phyloP scores from a whole-genome alignment of 805 yeast genomes.

The Schwanniomyces vanrijiae region DNA sequence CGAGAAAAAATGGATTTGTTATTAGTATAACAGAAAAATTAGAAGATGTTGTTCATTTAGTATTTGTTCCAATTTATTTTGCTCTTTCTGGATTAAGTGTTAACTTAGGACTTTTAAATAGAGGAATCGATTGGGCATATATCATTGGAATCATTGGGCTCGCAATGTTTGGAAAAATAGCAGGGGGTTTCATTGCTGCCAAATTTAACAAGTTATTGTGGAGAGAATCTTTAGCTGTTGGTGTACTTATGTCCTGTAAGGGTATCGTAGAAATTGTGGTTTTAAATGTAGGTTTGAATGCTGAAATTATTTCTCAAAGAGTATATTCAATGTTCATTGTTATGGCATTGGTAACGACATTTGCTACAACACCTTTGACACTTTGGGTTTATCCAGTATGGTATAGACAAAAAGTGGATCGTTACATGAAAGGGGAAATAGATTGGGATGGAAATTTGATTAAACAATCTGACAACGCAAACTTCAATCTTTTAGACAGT shows the following conservation, averaged over 20 bases:
- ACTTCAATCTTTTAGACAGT: not conserved
- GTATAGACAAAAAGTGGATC: conserved; percentile 53
- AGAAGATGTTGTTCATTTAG: conserved; percentile 73
- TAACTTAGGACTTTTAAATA: conserved; percentile 60
- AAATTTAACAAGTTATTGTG: conserved; percentile 60
- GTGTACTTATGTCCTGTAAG: conserved; percentile 83
- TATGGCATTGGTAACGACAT: conserved; percentile 79
- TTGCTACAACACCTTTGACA: conserved; percentile 77
- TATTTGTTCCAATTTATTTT: conserved; percentile 75
- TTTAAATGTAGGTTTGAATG: conserved; percentile 68
- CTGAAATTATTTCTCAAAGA: conserved; percentile 62
- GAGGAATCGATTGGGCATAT: conserved; percentile 78
- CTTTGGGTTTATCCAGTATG: conserved; percentile 58
- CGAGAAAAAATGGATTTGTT: conserved; percentile 74
- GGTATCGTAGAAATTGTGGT: conserved; percentile 87
- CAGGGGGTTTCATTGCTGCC: conserved; percentile 68
- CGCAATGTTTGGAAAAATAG: conserved; percentile 66
- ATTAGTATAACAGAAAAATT: conserved; percentile 68
- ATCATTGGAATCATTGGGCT: conserved; percentile 63
- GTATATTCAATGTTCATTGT: conserved; percentile 79
- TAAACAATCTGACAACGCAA: conserved; percentile 5
- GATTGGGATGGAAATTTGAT: conserved; percentile 25
- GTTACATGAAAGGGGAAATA: conserved; percentile 23
- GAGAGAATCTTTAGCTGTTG: conserved; percentile 77
- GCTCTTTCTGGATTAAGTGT: conserved; percentile 77